A percentile compares a stretch with the other conserved stretches of the same genome.
Evolutionary conservation across 2,329 filamentous ascomycete species (phyloP).

Genomic region (Xylaria digitata): DNA sequence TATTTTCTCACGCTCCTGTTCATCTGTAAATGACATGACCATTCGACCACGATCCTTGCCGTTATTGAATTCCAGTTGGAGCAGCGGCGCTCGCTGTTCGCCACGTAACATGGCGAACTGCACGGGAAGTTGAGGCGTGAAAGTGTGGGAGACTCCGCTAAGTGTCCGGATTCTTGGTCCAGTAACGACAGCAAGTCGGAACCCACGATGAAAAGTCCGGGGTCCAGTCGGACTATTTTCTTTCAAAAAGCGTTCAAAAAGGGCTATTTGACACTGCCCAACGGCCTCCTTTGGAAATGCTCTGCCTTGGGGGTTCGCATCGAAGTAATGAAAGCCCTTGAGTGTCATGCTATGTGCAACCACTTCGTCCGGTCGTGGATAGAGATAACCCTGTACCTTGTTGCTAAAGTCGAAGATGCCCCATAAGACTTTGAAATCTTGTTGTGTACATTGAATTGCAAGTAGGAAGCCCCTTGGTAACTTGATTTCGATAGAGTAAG

Average conservation of each 20-base stretch:
- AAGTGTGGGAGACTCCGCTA: conserved; percentile 78
- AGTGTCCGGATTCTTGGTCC: conserved; percentile 81
- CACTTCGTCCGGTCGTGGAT: conserved; percentile 75
- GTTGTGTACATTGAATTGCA: conserved; percentile 75
- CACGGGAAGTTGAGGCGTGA: conserved; percentile 73
- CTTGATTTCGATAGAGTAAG: conserved; percentile 72
- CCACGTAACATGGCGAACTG: conserved; percentile 81
- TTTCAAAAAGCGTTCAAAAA: conserved; percentile 78
- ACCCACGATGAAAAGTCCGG: conserved; percentile 80
- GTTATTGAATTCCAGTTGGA: conserved; percentile 77
- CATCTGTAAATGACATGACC: conserved; percentile 80
- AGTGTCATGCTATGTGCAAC: conserved; percentile 76
- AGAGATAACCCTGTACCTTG: conserved; percentile 78
- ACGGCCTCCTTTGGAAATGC: conserved; percentile 82
- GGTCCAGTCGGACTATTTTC: conserved; percentile 78
- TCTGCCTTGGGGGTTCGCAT: conserved; percentile 74
- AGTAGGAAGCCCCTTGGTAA: conserved; percentile 82
- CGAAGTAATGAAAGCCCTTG: conserved; percentile 83
- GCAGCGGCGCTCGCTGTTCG: conserved; percentile 75
- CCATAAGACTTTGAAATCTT: conserved; percentile 83
- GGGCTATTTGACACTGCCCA: conserved; percentile 74
- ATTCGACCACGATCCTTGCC: conserved; percentile 74
- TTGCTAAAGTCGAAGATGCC: conserved; percentile 86
- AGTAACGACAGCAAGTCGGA: conserved; percentile 81
- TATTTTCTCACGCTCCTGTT: conserved; percentile 75